Percentiles rank a stretch among this genome's conserved stretches.
phyloP scores from a whole-genome alignment of 345 rosid species.

The Aquilaria malaccensis region DNA sequence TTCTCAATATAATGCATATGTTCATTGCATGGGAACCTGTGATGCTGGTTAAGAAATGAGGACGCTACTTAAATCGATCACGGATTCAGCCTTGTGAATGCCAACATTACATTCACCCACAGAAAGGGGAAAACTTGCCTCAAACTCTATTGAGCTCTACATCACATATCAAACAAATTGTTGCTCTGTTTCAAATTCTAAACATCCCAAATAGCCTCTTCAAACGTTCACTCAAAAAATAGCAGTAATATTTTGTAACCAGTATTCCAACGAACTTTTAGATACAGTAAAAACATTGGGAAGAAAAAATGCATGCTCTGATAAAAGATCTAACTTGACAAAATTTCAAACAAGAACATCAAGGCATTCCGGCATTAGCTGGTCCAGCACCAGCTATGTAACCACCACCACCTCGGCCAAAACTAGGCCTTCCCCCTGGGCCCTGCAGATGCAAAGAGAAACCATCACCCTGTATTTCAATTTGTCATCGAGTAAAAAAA shows the following conservation, averaged over 20 bases:
- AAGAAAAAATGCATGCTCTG: background rate
- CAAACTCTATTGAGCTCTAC: too few species aligned
- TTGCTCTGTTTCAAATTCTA: too few species aligned
- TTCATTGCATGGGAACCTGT: too few species aligned
- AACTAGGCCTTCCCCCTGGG: conserved; percentile 58
- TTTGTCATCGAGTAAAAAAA: too few species aligned
- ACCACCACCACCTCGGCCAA: conserved; percentile 72
- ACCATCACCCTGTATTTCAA: background rate
- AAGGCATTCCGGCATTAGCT: conserved; percentile 44
- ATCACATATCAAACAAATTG: too few species aligned
- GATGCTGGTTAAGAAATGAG: too few species aligned
- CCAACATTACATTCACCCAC: too few species aligned
- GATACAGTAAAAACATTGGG: background rate
- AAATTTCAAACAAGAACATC: conserved; percentile 13
- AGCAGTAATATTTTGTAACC: background rate
- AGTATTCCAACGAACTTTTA: background rate
- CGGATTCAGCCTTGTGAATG: too few species aligned
- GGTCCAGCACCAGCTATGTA: conserved; percentile 32
- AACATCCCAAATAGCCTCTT: background rate
- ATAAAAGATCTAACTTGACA: conserved; percentile 8
- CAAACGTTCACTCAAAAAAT: background rate
- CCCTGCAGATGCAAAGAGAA: conserved; percentile 25
- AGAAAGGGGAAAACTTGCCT: too few species aligned
- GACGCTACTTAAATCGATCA: too few species aligned
- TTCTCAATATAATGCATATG: too few species aligned